Percentiles rank a stretch among this genome's conserved stretches.
Conservation (phyloP, 805 yeast species). For the Metschnikowia koreensis region DNA sequence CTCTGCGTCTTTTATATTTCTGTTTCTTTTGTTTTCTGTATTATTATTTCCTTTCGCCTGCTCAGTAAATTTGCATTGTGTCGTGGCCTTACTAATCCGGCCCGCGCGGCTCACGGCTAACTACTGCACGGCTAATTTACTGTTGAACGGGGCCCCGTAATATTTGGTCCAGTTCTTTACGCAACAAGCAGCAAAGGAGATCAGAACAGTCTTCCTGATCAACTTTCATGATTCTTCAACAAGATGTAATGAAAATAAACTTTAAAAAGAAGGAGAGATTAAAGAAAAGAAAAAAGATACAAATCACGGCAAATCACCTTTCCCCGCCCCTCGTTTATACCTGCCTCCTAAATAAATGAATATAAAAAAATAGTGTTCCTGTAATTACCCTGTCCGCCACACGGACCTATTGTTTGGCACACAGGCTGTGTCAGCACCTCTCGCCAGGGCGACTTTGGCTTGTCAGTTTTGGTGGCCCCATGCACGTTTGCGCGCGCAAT, state of each 20-base stretch:
- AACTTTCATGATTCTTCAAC: no score
- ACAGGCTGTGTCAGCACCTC: not conserved
- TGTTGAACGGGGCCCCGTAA: not conserved
- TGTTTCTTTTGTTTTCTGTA: not conserved
- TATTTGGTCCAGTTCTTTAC: not conserved
- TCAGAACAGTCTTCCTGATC: no score
- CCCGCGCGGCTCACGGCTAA: not conserved
- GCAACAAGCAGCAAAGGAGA: no score
- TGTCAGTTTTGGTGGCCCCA: not conserved
- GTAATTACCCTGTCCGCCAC: not conserved
- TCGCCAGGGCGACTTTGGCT: not conserved
- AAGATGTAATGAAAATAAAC: not conserved
- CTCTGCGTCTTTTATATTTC: not conserved
- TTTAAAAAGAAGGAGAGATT: not conserved
- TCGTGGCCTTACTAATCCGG: not conserved
- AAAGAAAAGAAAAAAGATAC: not conserved
- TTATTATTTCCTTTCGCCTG: no score
- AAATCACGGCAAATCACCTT: not conserved
- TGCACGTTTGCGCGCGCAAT: not conserved
- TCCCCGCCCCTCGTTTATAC: not conserved
- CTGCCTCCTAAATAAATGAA: not conserved
- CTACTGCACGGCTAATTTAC: not conserved
- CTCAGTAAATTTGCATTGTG: not conserved
- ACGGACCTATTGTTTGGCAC: not conserved
- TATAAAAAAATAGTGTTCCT: not conserved